These are phyloP conservation scores for Mortierella sp. DNA, from an alignment of 371 early-diverging fungal genomes.

Conservation along the genomic window DNA sequence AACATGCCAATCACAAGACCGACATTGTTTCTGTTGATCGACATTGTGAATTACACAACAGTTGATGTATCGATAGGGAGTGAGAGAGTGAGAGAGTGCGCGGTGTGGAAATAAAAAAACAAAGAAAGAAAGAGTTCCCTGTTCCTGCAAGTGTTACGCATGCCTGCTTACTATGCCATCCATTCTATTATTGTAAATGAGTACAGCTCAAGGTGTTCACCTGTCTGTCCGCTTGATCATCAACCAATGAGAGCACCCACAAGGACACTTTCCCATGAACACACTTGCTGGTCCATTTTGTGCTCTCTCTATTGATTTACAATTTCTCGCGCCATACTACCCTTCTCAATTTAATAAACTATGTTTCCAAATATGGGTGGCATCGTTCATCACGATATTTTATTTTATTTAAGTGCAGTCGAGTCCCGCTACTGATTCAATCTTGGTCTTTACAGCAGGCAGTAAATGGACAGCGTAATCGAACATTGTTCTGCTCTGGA, in stretches of 20 bases:
- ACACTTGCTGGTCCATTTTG: too few relatives aligned
- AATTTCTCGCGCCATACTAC: background rate
- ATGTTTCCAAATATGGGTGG: constrained; percentile 8
- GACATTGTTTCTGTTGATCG: constrained; percentile 51
- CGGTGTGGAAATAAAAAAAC: background rate
- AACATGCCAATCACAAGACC: constrained; percentile 84
- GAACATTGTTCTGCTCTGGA: too few relatives aligned
- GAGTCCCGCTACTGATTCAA: too few relatives aligned
- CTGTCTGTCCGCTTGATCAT: background rate
- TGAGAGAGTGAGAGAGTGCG: background rate
- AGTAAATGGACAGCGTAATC: too few relatives aligned
- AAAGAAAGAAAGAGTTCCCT: background rate
- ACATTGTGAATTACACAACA: constrained; percentile 23
- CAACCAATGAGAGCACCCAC: constrained; percentile 28
- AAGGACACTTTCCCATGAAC: constrained; percentile 29
- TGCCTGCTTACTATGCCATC: background rate
- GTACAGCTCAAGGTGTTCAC: background rate
- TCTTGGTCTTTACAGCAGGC: too few relatives aligned
- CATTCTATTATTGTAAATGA: background rate
- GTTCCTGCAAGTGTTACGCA: background rate
- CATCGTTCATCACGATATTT: background rate
- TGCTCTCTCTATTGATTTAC: constrained; percentile 3
- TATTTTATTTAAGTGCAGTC: background rate
- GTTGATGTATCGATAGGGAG: background rate
- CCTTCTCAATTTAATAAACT: background rate